Evolutionary conservation across 306 rosid genomes (phyloP).

Genomic region (Vigna mungo): DNA sequence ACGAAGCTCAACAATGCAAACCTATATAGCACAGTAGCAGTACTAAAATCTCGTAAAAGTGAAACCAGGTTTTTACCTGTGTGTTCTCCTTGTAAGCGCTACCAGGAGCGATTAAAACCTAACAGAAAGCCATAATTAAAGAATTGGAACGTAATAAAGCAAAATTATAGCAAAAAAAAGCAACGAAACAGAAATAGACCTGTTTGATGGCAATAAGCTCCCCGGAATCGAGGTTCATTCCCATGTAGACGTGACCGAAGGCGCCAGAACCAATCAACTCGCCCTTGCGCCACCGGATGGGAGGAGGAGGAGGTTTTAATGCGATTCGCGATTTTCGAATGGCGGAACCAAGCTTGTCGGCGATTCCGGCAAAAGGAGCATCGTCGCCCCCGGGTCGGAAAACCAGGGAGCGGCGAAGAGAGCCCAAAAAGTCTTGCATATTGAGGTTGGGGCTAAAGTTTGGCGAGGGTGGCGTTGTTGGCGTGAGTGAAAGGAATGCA

Average conservation of each 20-base stretch:
- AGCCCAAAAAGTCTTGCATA: conserved; percentile 82
- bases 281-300: conserved; percentile 94
- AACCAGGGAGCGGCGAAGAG: conserved; percentile 86
- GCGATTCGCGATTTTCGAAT: conserved; percentile 81
- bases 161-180: background rate
- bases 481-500: background rate
- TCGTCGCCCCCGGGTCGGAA: conserved; percentile 52
- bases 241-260: conserved; percentile 90
- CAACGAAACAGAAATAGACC: conserved; percentile 54
- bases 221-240: conserved; percentile 94
- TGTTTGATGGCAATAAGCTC: conserved; percentile 94
- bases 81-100: conserved; percentile 80
- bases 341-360: conserved; percentile 77
- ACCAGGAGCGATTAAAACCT: conserved; percentile 83
- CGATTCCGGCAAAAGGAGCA: conserved; percentile 66
- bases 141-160: conserved; percentile 5
- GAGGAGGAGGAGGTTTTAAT: conserved; percentile 49
- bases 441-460: conserved; percentile 32
- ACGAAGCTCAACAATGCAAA: conserved; percentile 16
- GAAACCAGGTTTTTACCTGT: conserved; percentile 54
- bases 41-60: background rate
- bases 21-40: background rate
- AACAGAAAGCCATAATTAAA: conserved; percentile 25
- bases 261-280: conserved; percentile 93
- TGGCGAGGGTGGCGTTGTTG: conserved; percentile 19